Percentiles rank a stretch among this genome's conserved stretches.
phyloP scores from a whole-genome alignment of 495 filamentous ascomycete genomes.

The Penicillium simplicissimum region DNA sequence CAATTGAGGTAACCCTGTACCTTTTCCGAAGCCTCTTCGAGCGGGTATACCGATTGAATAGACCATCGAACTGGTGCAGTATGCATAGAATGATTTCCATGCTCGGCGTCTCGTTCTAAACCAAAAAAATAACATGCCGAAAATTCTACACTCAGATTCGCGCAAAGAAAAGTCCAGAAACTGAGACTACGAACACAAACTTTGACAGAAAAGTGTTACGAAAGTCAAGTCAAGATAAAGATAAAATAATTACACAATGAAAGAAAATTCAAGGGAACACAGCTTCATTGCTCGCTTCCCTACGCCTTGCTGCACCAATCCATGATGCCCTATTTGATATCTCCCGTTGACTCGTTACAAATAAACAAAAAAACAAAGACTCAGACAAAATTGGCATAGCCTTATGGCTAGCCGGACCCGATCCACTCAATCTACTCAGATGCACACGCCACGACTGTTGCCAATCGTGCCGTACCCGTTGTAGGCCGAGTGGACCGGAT shows the following conservation, averaged over 20 bases:
- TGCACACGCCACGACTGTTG: conserved; percentile 40
- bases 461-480: conserved; percentile 35
- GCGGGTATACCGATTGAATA: too few species aligned
- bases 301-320: conserved; percentile 31
- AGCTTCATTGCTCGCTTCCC: conserved; percentile 13
- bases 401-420: neutral
- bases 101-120: too few species aligned
- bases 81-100: too few species aligned
- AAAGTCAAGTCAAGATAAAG: neutral
- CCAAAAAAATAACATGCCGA: neutral
- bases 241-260: conserved; percentile 20
- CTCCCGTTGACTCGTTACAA: conserved; percentile 9
- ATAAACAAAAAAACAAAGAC: neutral
- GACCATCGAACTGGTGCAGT: too few species aligned
- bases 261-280: conserved; percentile 14
- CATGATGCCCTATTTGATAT: conserved; percentile 28
- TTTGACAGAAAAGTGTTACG: neutral
- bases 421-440: conserved; percentile 17
- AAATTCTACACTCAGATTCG: neutral
- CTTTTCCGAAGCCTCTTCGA: too few species aligned
- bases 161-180: conserved; percentile 11
- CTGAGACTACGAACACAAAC: conserved; percentile 11
- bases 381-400: neutral
- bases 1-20: neutral
- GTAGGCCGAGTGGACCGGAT: conserved; percentile 40